A percentile compares a stretch with the other conserved stretches of the same genome.
phyloP scores from a whole-genome alignment of 768 basidiomycete genomes.

The Lactifluus volemus region DNA sequence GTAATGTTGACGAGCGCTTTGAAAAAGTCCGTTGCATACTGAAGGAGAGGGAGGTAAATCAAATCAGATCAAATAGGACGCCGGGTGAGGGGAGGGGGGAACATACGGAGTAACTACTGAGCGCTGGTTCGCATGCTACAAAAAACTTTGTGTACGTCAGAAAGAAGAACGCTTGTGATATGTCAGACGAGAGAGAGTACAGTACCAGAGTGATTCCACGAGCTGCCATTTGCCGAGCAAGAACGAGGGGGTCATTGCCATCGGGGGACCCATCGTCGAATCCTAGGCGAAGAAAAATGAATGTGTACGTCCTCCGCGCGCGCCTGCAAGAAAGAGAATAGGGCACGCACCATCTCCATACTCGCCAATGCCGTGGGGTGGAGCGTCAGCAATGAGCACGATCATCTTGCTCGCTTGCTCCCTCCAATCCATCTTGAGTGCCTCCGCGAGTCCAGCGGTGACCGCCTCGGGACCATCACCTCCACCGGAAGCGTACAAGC shows the following conservation, averaged over 20 bases:
- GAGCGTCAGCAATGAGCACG: constrained; percentile 94
- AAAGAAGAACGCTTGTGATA: constrained; percentile 6
- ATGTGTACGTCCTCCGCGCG: constrained; percentile 7
- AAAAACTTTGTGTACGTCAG: constrained; percentile 58
- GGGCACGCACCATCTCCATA: constrained; percentile 77
- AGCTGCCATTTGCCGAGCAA: constrained; percentile 84
- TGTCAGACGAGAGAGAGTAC: constrained; percentile 22
- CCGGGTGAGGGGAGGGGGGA: neutral
- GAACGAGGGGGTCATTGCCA: constrained; percentile 80
- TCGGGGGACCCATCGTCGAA: constrained; percentile 94
- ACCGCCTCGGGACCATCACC: constrained; percentile 97
- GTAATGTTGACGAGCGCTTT: constrained; percentile 88
- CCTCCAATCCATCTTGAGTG: constrained; percentile 87
- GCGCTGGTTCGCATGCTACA: constrained; percentile 96
- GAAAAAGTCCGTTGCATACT: constrained; percentile 93
- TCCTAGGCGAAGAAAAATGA: constrained; percentile 37
- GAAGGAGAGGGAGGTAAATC: constrained; percentile 14
- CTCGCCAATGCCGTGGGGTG: constrained; percentile 95
- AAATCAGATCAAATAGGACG: neutral
- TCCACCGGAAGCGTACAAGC: constrained; percentile 81
- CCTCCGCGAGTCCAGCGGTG: constrained; percentile 85
- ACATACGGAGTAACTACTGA: constrained; percentile 83
- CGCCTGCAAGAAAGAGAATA: neutral
- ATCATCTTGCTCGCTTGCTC: constrained; percentile 87
- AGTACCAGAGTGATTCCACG: constrained; percentile 81